phyloP scores from a whole-genome alignment of 257 asterid genomes.

The Nyctanthes arbortristis region DNA sequence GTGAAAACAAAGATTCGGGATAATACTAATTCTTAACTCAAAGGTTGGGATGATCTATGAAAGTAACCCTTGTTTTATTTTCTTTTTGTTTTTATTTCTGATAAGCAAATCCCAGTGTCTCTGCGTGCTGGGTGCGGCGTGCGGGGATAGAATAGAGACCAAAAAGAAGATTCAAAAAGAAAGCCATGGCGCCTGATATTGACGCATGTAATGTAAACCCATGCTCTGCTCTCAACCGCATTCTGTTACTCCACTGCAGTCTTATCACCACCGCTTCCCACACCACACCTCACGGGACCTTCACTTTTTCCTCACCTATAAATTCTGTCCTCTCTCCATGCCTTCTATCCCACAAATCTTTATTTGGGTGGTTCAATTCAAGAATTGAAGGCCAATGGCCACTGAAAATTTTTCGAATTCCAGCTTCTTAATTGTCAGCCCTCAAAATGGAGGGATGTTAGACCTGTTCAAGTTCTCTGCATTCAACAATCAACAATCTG shows the following conservation, averaged over 20 bases:
- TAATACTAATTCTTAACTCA: no score
- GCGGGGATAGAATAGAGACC: not conserved
- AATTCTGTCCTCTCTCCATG: slow-evolving; percentile 10
- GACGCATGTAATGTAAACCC: slow-evolving; percentile 33
- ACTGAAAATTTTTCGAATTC: slow-evolving; percentile 21
- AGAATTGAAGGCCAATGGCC: slow-evolving; percentile 23
- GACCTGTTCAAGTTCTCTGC: slow-evolving; percentile 63
- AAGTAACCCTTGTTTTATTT: no score
- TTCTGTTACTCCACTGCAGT: slow-evolving; percentile 4
- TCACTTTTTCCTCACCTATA: slow-evolving; percentile 24
- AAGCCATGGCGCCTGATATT: slow-evolving; percentile 1
- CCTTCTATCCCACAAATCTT: not conserved
- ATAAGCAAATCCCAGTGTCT: no score
- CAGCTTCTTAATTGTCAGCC: slow-evolving; percentile 60
- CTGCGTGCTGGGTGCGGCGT: no score
- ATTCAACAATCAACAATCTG: slow-evolving; percentile 39
- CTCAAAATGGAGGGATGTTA: slow-evolving; percentile 58
- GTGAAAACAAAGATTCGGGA: no score
- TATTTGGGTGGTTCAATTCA: not conserved
- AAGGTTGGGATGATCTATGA: no score
- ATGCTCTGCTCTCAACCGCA: slow-evolving; percentile 7
- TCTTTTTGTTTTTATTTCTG: no score
- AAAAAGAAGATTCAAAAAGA: not conserved
- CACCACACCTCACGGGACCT: slow-evolving; percentile 26
- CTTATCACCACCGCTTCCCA: not conserved